Percentiles rank a stretch among this genome's conserved stretches.
Conservation (phyloP, 768 basidiomycete species). For the Hebeloma cylindrosporum region DNA sequence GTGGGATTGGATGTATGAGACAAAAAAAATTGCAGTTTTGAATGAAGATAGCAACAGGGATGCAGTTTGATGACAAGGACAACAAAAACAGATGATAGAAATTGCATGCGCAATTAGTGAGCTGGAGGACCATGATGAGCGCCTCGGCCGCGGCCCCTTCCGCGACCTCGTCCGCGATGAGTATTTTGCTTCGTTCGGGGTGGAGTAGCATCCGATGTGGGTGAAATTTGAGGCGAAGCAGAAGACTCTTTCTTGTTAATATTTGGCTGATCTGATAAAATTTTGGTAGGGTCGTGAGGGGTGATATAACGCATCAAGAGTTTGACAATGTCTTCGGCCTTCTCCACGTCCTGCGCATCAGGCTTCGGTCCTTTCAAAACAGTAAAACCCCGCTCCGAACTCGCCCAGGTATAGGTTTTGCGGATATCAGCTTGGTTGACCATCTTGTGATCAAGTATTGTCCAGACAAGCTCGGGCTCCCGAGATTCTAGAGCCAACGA, state of each 20-base stretch:
- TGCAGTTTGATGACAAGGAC: not conserved
- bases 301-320: constrained; percentile 36
- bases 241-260: not conserved
- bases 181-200: constrained; percentile 13
- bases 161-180: constrained; percentile 32
- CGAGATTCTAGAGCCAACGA: constrained; percentile 57
- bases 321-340: constrained; percentile 50
- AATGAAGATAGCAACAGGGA: not conserved
- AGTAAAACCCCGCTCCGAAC: constrained; percentile 31
- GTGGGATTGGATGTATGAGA: constrained; percentile 1
- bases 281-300: not conserved
- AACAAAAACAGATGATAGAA: not conserved
- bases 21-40: not conserved
- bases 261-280: not conserved
- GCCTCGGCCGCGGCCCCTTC: constrained; percentile 40
- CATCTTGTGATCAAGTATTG: constrained; percentile 60
- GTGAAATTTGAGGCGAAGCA: not conserved
- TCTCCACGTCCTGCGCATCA: constrained; percentile 29
- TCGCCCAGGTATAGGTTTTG: constrained; percentile 50
- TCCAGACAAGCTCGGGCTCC: constrained; percentile 64
- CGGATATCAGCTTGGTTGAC: constrained; percentile 48
- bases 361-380: constrained; percentile 19
- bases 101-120: constrained; percentile 11
- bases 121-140: constrained; percentile 19
- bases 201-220: not conserved